phyloP scores from a whole-genome alignment of 257 asterid species.

The Petrea volubilis region DNA sequence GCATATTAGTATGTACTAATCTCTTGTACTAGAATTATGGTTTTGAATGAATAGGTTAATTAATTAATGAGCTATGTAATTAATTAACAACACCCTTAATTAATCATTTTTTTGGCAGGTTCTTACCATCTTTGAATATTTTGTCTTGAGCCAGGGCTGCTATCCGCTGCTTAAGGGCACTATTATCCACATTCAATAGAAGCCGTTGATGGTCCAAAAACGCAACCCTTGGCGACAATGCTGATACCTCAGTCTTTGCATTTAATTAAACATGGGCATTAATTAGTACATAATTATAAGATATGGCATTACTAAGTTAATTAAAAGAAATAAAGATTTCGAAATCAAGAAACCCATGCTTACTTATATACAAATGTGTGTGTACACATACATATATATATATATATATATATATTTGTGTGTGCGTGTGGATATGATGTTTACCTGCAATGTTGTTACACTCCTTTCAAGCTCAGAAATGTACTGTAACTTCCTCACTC shows the following conservation, averaged over 20 bases:
- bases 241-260: conserved; percentile 81
- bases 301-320: neutral
- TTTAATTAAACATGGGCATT: neutral
- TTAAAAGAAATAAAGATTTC: neutral
- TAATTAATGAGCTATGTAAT: too few relatives aligned
- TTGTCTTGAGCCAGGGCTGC: conserved; percentile 98
- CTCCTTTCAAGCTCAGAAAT: conserved; percentile 95
- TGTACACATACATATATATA: neutral
- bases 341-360: neutral
- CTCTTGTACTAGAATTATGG: neutral
- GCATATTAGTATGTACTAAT: neutral
- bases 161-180: conserved; percentile 85
- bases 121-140: conserved; percentile 85
- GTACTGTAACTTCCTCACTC: conserved; percentile 89
- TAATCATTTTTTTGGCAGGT: too few relatives aligned
- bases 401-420: neutral
- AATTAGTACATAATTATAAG: neutral
- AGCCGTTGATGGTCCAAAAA: conserved; percentile 86
- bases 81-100: too few relatives aligned
- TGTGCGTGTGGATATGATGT: too few relatives aligned
- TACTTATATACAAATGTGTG: too few relatives aligned
- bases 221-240: conserved; percentile 91
- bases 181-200: conserved; percentile 79
- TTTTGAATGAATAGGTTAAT: too few relatives aligned
- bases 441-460: conserved; percentile 79